Conservation (phyloP, 2,329 filamentous ascomycete species). For the Stachybotrys chlorohalonatus region DNA sequence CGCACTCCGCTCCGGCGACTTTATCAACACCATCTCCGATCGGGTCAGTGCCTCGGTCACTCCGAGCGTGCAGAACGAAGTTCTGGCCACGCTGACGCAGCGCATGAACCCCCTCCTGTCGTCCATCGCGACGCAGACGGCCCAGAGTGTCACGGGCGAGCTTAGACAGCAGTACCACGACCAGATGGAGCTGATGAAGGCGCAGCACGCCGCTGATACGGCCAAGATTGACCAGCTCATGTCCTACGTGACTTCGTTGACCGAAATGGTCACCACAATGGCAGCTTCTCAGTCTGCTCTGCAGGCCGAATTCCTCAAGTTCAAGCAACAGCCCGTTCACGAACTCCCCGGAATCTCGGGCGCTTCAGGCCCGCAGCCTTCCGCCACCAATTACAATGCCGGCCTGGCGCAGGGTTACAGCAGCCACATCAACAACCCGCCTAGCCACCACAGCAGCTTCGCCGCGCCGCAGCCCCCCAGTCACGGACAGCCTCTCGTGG, state of each 20-base stretch:
- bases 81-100: constrained; percentile 51
- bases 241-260: constrained; percentile 54
- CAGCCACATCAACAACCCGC: constrained; percentile 10
- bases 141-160: constrained; percentile 58
- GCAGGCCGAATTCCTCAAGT: constrained; percentile 53
- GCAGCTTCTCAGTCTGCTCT: constrained; percentile 59
- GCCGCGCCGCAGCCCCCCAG: constrained; percentile 21
- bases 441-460: constrained; percentile 23
- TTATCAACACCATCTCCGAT: constrained; percentile 62
- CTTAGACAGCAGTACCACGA: constrained; percentile 54
- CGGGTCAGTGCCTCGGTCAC: constrained; percentile 59
- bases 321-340: constrained; percentile 39
- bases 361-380: constrained; percentile 10
- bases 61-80: constrained; percentile 59
- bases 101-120: constrained; percentile 59
- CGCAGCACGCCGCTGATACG: constrained; percentile 39
- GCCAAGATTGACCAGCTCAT: constrained; percentile 68
- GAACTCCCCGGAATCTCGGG: constrained; percentile 27
- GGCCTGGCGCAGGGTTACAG: constrained; percentile 17
- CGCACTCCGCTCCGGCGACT: constrained; percentile 59
- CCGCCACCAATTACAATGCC: constrained; percentile 11
- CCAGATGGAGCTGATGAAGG: constrained; percentile 40
- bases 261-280: constrained; percentile 62
- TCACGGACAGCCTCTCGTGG: constrained; percentile 22
- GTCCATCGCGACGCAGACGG: constrained; percentile 53